Percentiles rank a stretch among this genome's conserved stretches.
phyloP scores from a whole-genome alignment of 2,329 filamentous ascomycete species.

The Aspergillus amoenus region DNA sequence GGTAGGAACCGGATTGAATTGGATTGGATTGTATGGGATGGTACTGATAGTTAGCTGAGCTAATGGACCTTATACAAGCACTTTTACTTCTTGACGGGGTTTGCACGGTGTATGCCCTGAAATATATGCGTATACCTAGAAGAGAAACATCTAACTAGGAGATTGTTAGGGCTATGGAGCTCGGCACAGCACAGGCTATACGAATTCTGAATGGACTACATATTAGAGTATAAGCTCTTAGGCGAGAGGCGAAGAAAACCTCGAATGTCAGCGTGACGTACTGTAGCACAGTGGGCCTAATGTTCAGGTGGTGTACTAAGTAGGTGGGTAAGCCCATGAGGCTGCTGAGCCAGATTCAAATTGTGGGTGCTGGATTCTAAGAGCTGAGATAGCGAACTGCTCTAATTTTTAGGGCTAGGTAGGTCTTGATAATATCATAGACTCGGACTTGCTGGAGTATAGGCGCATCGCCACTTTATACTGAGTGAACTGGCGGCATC shows the following conservation, averaged over 20 bases:
- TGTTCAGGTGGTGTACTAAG: too few species aligned
- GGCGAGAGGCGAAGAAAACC: neutral
- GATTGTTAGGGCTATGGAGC: too few species aligned
- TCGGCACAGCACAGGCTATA: neutral
- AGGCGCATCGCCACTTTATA: too few species aligned
- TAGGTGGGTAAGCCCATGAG: too few species aligned
- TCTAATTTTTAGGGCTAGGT: too few species aligned
- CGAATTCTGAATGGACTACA: neutral
- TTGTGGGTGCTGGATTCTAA: too few species aligned
- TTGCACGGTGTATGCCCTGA: neutral
- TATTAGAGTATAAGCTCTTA: neutral
- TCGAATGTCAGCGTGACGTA: neutral
- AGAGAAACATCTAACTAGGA: too few species aligned
- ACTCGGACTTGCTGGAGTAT: too few species aligned
- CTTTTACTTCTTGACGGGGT: neutral
- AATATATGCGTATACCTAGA: neutral
- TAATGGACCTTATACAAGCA: slow-evolving; percentile 1
- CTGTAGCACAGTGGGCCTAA: neutral
- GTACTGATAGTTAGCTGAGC: slow-evolving; percentile 9
- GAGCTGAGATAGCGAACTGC: too few species aligned
- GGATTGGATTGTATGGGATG: neutral
- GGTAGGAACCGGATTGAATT: neutral
- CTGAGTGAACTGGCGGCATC: too few species aligned
- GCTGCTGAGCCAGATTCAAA: too few species aligned
- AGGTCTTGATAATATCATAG: too few species aligned